Evolutionary conservation across 768 basidiomycete species (phyloP), one percentile per base, ranked within the genome.

Genomic region (Cystobasidium ongulense): DNA sequence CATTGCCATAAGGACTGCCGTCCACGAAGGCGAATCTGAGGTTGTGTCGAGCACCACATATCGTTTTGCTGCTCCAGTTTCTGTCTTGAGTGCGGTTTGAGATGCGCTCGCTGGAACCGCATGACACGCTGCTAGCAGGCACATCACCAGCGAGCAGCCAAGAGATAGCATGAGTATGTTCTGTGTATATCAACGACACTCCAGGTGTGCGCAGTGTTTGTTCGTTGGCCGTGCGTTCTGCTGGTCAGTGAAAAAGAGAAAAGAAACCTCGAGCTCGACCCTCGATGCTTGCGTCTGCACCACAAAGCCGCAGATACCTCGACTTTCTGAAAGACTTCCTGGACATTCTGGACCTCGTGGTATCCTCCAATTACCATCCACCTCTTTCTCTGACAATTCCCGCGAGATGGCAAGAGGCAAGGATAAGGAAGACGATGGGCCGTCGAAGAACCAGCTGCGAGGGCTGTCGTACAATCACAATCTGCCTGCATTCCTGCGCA

Each of bases 41-140:
- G 68, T 71, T 53, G 54, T 23, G 38, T 71, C 68, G 3, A 71
- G 54, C 23, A 61, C 53, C 33, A 71, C 35, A 31, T 61, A 71
- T 31, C 54, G 52, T 21, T 68, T 36, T 39, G 27, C 7, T 64
- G 35, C 27, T 64, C 5, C 63, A 7, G 25, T 7, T 29, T 27
- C 52, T 54, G n/a, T n/a, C n/a, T n/a, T n/a, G n/a, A n/a, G n/a
- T n/a, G n/a, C n/a, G n/a, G 11, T n/a, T 54, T 29, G 53, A 23
- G n/a, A 29, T 54, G 53, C 53, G 13, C 13, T 13, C 43, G n/a
- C 33, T 59, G 57, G 7, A 27, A 59, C 21, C 15, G 25, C 25
- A 59, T 31, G 27, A 35, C 5, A 59, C 29, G 57, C 57, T 31
- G 43, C n/a, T 46, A n/a, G 43, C n/a, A 11, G 57, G 27, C 25